phyloP scores from a whole-genome alignment of 805 yeast species.

The Hanseniaspora mollemarum region DNA sequence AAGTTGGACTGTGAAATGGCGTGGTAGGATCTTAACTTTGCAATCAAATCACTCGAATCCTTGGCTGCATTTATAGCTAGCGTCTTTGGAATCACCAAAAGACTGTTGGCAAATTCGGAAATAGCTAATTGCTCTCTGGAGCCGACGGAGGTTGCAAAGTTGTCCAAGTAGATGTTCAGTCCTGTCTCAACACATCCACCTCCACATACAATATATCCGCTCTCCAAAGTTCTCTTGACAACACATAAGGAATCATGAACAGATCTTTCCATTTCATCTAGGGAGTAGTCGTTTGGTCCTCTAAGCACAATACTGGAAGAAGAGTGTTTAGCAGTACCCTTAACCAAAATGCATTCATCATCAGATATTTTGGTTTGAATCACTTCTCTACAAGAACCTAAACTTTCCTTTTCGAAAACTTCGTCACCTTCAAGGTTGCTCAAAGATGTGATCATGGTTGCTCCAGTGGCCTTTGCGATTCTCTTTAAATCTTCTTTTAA shows the following conservation, averaged over 20 bases:
- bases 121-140: constrained; percentile 96
- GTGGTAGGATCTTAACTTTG: constrained; percentile 91
- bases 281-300: constrained; percentile 88
- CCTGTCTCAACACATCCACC: constrained; percentile 99
- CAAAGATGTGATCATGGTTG: constrained; percentile 73
- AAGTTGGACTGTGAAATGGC: constrained; percentile 82
- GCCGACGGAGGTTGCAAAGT: constrained; percentile 95
- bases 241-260: constrained; percentile 88
- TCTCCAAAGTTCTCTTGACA: constrained; percentile 88
- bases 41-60: constrained; percentile 87
- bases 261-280: constrained; percentile 98
- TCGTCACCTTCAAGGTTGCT: constrained; percentile 94
- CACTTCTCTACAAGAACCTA: constrained; percentile 87
- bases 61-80: constrained; percentile 95
- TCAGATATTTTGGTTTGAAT: constrained; percentile 83
- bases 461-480: constrained; percentile 97
- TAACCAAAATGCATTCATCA: constrained; percentile 89
- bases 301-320: constrained; percentile 84
- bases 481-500: constrained; percentile 92
- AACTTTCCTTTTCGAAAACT: constrained; percentile 68
- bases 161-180: constrained; percentile 83
- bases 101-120: constrained; percentile 89
- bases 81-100: constrained; percentile 89
- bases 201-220: constrained; percentile 92
- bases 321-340: constrained; percentile 83